Percentiles rank a stretch among this genome's conserved stretches.
Evolutionary conservation across 192 early-diverging fungal species (phyloP).

Genomic region (Coemansia sp.): DNA sequence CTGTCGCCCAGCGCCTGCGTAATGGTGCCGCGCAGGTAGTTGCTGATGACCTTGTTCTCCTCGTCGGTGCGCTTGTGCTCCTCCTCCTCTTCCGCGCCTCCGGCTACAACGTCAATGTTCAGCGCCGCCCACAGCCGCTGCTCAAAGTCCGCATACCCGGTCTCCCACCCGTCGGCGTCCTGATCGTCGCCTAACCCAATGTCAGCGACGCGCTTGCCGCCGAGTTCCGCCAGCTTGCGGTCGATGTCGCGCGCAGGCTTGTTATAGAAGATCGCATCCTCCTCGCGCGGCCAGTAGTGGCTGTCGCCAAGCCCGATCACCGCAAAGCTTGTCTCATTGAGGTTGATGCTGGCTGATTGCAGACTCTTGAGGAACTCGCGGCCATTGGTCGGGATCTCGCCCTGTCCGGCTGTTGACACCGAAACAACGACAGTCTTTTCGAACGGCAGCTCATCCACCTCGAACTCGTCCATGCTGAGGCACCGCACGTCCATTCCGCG

Average conservation of each 20-base stretch:
- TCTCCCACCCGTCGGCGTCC: conserved; percentile 87
- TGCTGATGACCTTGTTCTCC: conserved; percentile 88
- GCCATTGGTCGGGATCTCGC: conserved; percentile 90
- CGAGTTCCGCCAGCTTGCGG: conserved; percentile 72
- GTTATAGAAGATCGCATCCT: conserved; percentile 89
- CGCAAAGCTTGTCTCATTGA: conserved; percentile 69
- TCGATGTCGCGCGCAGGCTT: conserved; percentile 88
- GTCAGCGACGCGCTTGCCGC: conserved; percentile 63
- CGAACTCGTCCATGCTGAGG: conserved; percentile 80
- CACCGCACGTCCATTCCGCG: conserved; percentile 76
- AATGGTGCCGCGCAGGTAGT: conserved; percentile 93
- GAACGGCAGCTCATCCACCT: conserved; percentile 73
- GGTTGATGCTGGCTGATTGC: conserved; percentile 56
- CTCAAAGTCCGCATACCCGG: conserved; percentile 77
- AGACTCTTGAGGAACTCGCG: conserved; percentile 88
- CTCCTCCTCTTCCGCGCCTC: conserved; percentile 57
- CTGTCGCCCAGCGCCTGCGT: conserved; percentile 77
- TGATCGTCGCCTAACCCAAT: conserved; percentile 89
- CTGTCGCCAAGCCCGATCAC: conserved; percentile 93
- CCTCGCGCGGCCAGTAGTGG: conserved; percentile 94
- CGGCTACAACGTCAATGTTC: conserved; percentile 66
- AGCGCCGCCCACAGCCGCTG: conserved; percentile 82
- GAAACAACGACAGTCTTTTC: conserved; percentile 79
- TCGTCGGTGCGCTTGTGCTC: conserved; percentile 76
- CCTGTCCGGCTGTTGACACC: conserved; percentile 89